These are phyloP conservation scores for Baorangia bicolor DNA, from an alignment of 768 basidiomycete genomes.

Conservation along the genomic window DNA sequence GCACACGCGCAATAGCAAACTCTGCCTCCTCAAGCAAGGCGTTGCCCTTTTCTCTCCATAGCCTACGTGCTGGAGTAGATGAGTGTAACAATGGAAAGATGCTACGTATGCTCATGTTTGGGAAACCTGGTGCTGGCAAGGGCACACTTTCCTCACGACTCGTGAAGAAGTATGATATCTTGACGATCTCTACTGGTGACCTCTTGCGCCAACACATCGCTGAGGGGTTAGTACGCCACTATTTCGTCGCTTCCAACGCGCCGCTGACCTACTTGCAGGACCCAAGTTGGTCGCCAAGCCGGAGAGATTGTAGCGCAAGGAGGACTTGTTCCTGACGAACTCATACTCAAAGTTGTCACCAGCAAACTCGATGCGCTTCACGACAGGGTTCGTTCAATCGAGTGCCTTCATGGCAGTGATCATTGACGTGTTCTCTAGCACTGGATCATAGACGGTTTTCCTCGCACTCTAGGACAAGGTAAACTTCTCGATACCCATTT, in stretches of 20 bases:
- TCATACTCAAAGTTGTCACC: slow-evolving; percentile 76
- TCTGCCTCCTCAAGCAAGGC: slow-evolving; percentile 39
- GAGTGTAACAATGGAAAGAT: slow-evolving; percentile 22
- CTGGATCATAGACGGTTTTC: slow-evolving; percentile 94
- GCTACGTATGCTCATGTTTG: slow-evolving; percentile 56
- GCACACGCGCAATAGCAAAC: slow-evolving; percentile 28
- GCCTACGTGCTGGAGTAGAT: slow-evolving; percentile 34
- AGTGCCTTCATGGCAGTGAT: neutral
- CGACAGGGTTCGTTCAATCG: slow-evolving; percentile 52
- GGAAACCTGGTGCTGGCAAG: slow-evolving; percentile 73
- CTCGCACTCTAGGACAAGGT: slow-evolving; percentile 84
- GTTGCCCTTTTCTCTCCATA: slow-evolving; percentile 51
- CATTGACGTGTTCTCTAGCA: slow-evolving; percentile 44
- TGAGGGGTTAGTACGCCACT: slow-evolving; percentile 37
- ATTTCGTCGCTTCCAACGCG: neutral
- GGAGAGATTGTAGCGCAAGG: slow-evolving; percentile 80
- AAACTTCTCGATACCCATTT: slow-evolving; percentile 75
- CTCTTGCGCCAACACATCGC: slow-evolving; percentile 81
- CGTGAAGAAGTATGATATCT: slow-evolving; percentile 76
- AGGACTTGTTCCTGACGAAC: slow-evolving; percentile 71
- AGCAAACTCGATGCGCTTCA: slow-evolving; percentile 65
- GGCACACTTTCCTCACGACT: slow-evolving; percentile 79
- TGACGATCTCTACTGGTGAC: slow-evolving; percentile 81
- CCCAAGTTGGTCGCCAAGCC: slow-evolving; percentile 69
- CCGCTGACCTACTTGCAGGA: slow-evolving; percentile 38